phyloP scores from a whole-genome alignment of 306 rosid species.

The Quillaja saponaria region DNA sequence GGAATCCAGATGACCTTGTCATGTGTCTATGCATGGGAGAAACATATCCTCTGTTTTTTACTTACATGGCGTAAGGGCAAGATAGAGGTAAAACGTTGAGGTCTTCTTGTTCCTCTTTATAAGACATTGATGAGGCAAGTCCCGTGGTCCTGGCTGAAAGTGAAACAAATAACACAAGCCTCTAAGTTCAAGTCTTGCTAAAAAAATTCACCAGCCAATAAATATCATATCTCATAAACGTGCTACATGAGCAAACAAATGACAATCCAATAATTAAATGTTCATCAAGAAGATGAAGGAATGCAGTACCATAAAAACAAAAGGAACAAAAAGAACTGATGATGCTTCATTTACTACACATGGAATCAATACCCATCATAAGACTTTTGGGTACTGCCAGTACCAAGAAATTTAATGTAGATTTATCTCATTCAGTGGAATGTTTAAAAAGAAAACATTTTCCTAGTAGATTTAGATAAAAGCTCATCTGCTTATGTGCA shows the following conservation, averaged over 20 bases:
- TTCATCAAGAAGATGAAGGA: conserved; percentile 2
- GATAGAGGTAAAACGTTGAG: conserved; percentile 76
- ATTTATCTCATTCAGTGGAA: conserved; percentile 4
- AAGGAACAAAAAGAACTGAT: neutral
- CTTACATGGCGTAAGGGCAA: conserved; percentile 85
- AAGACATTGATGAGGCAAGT: conserved; percentile 75
- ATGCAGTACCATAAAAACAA: neutral
- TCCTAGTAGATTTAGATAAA: conserved; percentile 7
- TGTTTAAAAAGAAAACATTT: neutral
- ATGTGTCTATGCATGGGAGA: conserved; percentile 21
- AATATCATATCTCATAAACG: conserved; percentile 2
- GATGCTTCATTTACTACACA: neutral
- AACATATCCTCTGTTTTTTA: conserved; percentile 33
- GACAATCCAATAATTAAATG: conserved; percentile 4
- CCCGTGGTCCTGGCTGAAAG: conserved; percentile 89
- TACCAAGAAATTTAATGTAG: conserved; percentile 4
- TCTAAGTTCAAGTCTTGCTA: conserved; percentile 28
- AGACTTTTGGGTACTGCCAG: neutral
- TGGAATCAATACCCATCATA: conserved; percentile 5
- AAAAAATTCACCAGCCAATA: neutral
- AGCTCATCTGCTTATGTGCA: neutral
- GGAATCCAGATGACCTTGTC: conserved; percentile 25
- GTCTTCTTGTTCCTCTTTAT: conserved; percentile 89
- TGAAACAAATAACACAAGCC: conserved; percentile 34
- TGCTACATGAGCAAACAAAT: conserved; percentile 5